phyloP scores from a whole-genome alignment of 352 stramenopile genomes.

The Phytophthora europaea region DNA sequence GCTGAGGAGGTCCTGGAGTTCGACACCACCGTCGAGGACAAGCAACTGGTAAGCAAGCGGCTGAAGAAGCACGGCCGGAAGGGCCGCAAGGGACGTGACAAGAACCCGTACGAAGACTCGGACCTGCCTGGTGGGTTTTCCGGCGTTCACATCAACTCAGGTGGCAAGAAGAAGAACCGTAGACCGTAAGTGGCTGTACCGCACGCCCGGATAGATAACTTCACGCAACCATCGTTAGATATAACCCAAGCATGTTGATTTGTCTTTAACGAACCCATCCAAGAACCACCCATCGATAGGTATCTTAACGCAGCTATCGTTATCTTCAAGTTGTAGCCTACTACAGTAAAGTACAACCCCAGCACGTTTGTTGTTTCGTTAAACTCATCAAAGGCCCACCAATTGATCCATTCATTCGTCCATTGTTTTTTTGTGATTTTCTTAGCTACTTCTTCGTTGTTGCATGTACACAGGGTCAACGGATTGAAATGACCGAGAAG shows the following conservation, averaged over 20 bases:
- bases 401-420: constrained; percentile 42
- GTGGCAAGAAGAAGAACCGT: constrained; percentile 81
- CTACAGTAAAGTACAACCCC: neutral
- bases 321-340: neutral
- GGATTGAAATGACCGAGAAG: constrained; percentile 25
- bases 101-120: constrained; percentile 97
- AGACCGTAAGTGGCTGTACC: constrained; percentile 36
- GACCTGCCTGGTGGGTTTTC: constrained; percentile 65
- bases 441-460: constrained; percentile 45
- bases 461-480: constrained; percentile 40
- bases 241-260: neutral
- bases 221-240: constrained; percentile 8
- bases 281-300: too few species aligned
- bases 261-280: too few species aligned
- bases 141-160: constrained; percentile 75
- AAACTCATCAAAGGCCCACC: neutral
- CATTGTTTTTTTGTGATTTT: constrained; percentile 47
- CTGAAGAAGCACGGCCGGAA: constrained; percentile 97
- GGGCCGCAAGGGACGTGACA: constrained; percentile 95
- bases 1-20: constrained; percentile 68
- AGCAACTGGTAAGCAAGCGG: constrained; percentile 77
- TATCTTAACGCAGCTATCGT: neutral
- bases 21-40: constrained; percentile 78
- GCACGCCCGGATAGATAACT: constrained; percentile 23
- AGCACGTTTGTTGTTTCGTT: neutral